Evolutionary conservation across 2,329 filamentous ascomycete genomes (phyloP), one percentile per base, ranked within the genome.

Genomic region (Arthrobotrys sphaeroides): DNA sequence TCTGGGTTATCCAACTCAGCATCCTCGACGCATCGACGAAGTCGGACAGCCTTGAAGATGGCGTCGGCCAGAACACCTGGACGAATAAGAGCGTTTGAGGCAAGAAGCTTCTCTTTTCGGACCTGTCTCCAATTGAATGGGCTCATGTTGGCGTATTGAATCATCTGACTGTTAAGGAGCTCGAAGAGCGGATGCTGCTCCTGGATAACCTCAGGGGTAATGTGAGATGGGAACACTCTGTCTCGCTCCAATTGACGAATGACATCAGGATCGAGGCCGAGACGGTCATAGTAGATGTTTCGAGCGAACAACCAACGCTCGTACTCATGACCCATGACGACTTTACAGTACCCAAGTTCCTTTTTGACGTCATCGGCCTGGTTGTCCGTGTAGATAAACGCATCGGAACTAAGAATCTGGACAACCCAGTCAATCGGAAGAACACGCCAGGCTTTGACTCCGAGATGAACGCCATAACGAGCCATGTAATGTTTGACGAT

Each of bases 401-500:
- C 72, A 9, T 75, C 72, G 26, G 65, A 49, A 4, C 47, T 60
- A 3, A 75, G 28, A 12, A 75, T 60, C 5, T 65, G 43, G 13
- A 65, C 45, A 18, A 67, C 33, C 64, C 55, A 75, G 2, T 68
- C 72, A 22, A 60, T 28, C 2, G 72, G 72, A 10, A 75, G 45
- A 9, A 16, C 16, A 22, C 72, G 64, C 72, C 72, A 75, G 49
- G 43, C 24, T 26, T 68, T 26, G 5, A 75, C 13, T 6, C 16
- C 45, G 12, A 75, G 47, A 26, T 69, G 47, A 16, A 31, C 60
- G 3, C 72, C 72, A 18, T 65, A 75, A 9, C 72, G 72, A 10
- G 57, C 28, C 64, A 75, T 69, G 31, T 69, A 75, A 45, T 67
- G 45, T 12, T 69, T 75, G 55, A 75, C 47, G 2, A 75, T 18